phyloP scores from a whole-genome alignment of 805 yeast genomes.

The Pichia eremophila region DNA sequence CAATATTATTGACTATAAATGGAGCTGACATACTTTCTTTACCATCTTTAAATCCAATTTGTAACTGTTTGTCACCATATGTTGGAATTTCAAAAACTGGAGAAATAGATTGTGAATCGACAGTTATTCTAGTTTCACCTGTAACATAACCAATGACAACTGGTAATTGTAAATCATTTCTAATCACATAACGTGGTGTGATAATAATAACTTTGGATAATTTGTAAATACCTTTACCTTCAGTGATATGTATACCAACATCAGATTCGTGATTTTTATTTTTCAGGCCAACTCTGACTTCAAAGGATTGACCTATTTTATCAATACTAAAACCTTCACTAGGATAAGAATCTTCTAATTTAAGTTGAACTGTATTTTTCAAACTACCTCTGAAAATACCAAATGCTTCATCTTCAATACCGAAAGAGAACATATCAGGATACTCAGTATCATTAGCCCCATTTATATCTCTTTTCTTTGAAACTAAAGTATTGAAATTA shows the following conservation, averaged over 20 bases:
- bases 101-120: constrained; percentile 36
- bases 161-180: constrained; percentile 48
- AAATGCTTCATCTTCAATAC: constrained; percentile 34
- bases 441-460: constrained; percentile 4
- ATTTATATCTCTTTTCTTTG: constrained; percentile 18
- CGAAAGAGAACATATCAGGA: constrained; percentile 85
- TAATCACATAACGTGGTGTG: constrained; percentile 72
- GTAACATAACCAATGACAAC: constrained; percentile 63
- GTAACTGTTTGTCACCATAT: constrained; percentile 47
- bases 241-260: constrained; percentile 65
- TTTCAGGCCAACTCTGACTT: constrained; percentile 35
- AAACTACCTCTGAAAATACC: constrained; percentile 22
- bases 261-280: constrained; percentile 53
- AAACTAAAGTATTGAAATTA: constrained; percentile 39
- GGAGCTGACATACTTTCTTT: constrained; percentile 79
- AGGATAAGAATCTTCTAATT: constrained; percentile 60
- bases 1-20: constrained; percentile 74
- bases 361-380: constrained; percentile 55
- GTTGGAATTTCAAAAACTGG: constrained; percentile 62
- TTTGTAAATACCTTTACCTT: constrained; percentile 79
- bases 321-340: constrained; percentile 75
- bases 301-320: constrained; percentile 78
- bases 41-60: constrained; percentile 47
- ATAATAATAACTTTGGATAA: constrained; percentile 69
- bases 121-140: constrained; percentile 37